Conservation (phyloP, 164 flowering plant species). For the Tetracentron sinense region DNA sequence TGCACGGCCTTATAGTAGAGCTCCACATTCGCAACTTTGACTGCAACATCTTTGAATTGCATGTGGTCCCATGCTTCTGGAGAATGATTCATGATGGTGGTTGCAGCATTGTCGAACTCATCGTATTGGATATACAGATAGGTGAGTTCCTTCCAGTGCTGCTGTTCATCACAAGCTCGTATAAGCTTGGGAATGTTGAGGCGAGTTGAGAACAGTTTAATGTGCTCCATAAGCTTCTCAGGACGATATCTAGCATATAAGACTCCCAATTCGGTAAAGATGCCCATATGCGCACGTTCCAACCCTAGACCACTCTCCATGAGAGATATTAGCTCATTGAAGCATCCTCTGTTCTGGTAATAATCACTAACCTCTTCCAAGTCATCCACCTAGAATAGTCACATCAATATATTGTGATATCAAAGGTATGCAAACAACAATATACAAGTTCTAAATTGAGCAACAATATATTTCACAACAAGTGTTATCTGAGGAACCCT, state of each 20-base stretch:
- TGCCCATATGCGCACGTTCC: slow-evolving; percentile 99
- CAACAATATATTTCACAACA: neutral
- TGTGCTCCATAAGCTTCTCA: slow-evolving; percentile 99
- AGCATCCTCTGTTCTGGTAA: slow-evolving; percentile 96
- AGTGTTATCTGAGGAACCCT: neutral
- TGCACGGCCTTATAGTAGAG: slow-evolving; percentile 97
- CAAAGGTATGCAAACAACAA: neutral
- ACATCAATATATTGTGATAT: slow-evolving; percentile 4
- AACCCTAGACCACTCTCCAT: slow-evolving; percentile 99
- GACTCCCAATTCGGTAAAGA: slow-evolving; percentile 95
- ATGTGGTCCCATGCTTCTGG: slow-evolving; percentile 99
- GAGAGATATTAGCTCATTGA: slow-evolving; percentile 83
- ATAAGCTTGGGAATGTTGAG: slow-evolving; percentile 97
- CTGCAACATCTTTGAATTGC: slow-evolving; percentile 96
- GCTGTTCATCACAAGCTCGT: slow-evolving; percentile 95
- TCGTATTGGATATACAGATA: slow-evolving; percentile 93
- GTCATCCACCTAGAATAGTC: slow-evolving; percentile 80
- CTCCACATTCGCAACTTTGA: slow-evolving; percentile 97
- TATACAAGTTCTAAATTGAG: neutral
- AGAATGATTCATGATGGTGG: slow-evolving; percentile 97
- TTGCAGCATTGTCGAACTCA: slow-evolving; percentile 99
- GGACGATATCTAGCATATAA: slow-evolving; percentile 96
- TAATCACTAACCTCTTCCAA: slow-evolving; percentile 97
- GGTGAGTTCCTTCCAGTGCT: slow-evolving; percentile 96
- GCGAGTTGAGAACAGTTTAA: slow-evolving; percentile 87